Base-by-base conservation (phyloP, 495 filamentous ascomycete species). In the Penicillium turbatum region DNA sequence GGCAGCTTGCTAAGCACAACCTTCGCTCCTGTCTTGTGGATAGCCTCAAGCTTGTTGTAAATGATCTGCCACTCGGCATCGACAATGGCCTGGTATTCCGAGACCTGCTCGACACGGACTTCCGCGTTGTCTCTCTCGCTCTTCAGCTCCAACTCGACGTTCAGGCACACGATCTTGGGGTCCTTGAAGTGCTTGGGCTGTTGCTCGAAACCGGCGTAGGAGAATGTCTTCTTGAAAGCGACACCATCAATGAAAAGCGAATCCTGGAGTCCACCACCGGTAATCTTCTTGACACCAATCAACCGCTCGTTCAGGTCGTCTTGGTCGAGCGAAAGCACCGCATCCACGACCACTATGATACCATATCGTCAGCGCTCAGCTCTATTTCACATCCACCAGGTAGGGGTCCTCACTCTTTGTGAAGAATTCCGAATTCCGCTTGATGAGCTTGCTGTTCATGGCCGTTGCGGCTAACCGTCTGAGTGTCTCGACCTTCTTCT, bases 51-150 rank as follows among this genome's bases (percentile, higher is more conserved):
- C 80, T 98, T 98, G 80, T 97, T 91, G 83, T 84, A 96, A 70
- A 98, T 98, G 67, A 98, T 98, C 74, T 96, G 89, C 93, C 93
- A 98, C 72, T 98, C 93, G 36, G 93, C 93, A 68, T 98, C 93
- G 67, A 98, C 93, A 62, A 98, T 95, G 43, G 93, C 93, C 75
- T 98, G 93, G 78, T 98, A 98, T 76, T 98, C 93, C 27, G 92
- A 95, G 53, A 98, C 93, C 66, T 97, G 93, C 73, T 97, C 93
- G 41, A 98, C 91, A 57, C 93, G 83, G 52, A 98, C 91, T 74
- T 98, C 93, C 42, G 93, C 93, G 62, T 98, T 98, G 76, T 98
- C 93, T 77, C 97, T 98, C 72, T 98, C 93, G 56, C 86, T 89
- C 82, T 98, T 98, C 58, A 98, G 76, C 73, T 98, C 93, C 49